Percentiles rank a stretch among this genome's conserved stretches.
phyloP scores from a whole-genome alignment of 768 basidiomycete genomes.

The Gymnopilus junonius region DNA sequence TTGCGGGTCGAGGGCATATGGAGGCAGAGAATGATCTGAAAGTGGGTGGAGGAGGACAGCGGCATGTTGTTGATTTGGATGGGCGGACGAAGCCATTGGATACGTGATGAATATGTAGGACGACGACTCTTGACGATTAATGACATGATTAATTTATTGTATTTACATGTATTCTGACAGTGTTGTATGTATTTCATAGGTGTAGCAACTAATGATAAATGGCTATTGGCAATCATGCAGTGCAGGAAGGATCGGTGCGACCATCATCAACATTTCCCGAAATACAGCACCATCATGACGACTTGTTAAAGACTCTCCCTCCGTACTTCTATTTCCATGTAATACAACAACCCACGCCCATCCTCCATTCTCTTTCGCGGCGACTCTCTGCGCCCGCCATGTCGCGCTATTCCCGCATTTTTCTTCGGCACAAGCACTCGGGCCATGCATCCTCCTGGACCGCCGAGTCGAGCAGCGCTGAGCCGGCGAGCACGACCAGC shows the following conservation, averaged over 20 bases:
- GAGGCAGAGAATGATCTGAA: not conserved
- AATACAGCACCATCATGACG: not conserved
- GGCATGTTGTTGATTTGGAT: conserved; percentile 15
- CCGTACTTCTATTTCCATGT: not conserved
- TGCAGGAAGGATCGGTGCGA: not conserved
- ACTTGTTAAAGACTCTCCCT: conserved; percentile 1
- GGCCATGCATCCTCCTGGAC: conserved; percentile 18
- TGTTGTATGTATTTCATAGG: not conserved
- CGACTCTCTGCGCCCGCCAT: conserved; percentile 1
- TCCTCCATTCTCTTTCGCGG: not conserved
- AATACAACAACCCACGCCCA: not conserved
- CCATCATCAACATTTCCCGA: conserved; percentile 3
- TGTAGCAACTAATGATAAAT: not conserved
- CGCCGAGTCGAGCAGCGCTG: conserved; percentile 19
- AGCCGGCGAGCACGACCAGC: conserved; percentile 19
- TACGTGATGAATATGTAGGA: conserved; percentile 2
- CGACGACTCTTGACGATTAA: not conserved
- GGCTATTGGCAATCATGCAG: not conserved
- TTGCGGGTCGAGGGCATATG: conserved; percentile 24
- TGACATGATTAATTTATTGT: not conserved
- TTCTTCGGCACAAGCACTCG: conserved; percentile 20
- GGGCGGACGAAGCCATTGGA: conserved; percentile 12
- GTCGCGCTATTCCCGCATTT: conserved; percentile 25
- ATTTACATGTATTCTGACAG: not conserved
- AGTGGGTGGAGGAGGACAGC: not conserved